Evolutionary conservation across 2,329 filamentous ascomycete genomes (phyloP).

Genomic region (Cytospora piceicola): DNA sequence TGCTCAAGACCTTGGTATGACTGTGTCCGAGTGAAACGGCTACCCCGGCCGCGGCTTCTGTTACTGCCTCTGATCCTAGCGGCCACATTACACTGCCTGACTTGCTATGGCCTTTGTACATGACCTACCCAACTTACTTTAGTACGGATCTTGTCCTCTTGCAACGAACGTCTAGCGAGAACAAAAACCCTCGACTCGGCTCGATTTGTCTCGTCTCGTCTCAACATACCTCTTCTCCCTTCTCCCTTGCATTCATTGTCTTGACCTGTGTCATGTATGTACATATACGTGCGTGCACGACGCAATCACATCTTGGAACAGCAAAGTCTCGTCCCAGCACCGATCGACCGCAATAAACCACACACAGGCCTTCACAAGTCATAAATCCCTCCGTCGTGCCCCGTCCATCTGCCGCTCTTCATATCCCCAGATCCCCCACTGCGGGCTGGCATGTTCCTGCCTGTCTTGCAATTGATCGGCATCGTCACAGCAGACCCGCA

Average conservation of each 20-base stretch:
- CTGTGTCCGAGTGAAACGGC: not conserved
- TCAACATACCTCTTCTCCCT: not conserved
- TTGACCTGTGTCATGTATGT: conserved; percentile 1
- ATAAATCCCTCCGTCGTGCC: not conserved
- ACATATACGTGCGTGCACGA: not conserved
- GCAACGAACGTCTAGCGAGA: not conserved
- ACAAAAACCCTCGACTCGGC: not conserved
- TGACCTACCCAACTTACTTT: not conserved
- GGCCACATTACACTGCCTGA: not conserved
- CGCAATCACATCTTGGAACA: not conserved
- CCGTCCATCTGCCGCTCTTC: conserved; percentile 2
- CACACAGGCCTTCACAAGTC: not conserved
- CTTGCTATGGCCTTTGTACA: not conserved
- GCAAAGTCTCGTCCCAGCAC: not conserved
- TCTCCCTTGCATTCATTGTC: not conserved
- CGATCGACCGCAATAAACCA: not conserved
- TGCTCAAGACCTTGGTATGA: no score
- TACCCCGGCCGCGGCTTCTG: conserved; percentile 2
- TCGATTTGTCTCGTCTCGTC: not conserved
- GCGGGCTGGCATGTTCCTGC: not conserved
- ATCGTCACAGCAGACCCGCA: conserved; percentile 18
- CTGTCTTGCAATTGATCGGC: conserved; percentile 2
- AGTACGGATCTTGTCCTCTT: not conserved
- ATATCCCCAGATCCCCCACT: not conserved
- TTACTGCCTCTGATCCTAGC: not conserved